Conservation (phyloP, 371 early-diverging fungal species). For the Catenaria anguillulae region DNA sequence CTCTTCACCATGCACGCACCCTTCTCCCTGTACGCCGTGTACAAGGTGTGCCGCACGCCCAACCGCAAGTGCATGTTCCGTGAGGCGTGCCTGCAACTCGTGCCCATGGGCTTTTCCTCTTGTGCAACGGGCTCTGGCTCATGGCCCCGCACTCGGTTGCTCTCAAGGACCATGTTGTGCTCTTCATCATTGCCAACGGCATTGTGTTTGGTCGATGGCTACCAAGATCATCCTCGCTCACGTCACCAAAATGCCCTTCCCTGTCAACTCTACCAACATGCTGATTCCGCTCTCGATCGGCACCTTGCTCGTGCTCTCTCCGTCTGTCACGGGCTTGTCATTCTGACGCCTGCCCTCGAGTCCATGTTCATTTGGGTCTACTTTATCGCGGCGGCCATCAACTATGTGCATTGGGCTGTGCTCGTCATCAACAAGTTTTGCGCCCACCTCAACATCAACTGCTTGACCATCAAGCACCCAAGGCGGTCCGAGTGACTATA, state of each 20-base stretch:
- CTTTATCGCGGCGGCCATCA: slow-evolving; percentile 45
- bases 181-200: slow-evolving; percentile 54
- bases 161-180: slow-evolving; percentile 44
- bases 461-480: slow-evolving; percentile 41
- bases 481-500: no score
- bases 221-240: slow-evolving; percentile 79
- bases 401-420: slow-evolving; percentile 68
- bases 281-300: slow-evolving; percentile 57
- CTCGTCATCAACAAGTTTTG: slow-evolving; percentile 77
- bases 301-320: slow-evolving; percentile 27
- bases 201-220: slow-evolving; percentile 78
- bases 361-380: slow-evolving; percentile 49
- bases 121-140: slow-evolving; percentile 48
- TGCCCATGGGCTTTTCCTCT: slow-evolving; percentile 44
- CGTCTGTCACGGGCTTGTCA: slow-evolving; percentile 30
- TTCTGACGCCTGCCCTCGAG: slow-evolving; percentile 44
- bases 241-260: slow-evolving; percentile 61
- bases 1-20: slow-evolving; percentile 41
- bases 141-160: slow-evolving; percentile 50
- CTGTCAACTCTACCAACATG: slow-evolving; percentile 52
- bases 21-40: slow-evolving; percentile 39
- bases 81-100: slow-evolving; percentile 42
- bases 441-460: slow-evolving; percentile 61
- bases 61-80: slow-evolving; percentile 36
- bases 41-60: slow-evolving; percentile 39